These are phyloP conservation scores for Zelonia costaricensis DNA, from an alignment of 208 protist genomes.

Conservation along the genomic window DNA sequence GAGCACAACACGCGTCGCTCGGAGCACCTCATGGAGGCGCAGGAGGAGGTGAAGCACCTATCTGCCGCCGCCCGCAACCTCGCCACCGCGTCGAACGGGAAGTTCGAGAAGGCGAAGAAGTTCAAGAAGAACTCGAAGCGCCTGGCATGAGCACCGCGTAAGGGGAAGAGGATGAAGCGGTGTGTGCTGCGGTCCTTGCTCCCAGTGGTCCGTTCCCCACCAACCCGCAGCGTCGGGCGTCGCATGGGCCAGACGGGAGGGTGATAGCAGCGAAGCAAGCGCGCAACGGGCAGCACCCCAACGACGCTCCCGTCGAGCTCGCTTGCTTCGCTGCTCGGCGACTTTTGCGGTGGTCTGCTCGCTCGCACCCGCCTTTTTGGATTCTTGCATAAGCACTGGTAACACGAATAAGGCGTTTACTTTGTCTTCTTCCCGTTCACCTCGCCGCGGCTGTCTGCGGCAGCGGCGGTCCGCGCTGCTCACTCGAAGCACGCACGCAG, in stretches of 20 bases:
- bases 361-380: background rate
- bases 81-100: conserved; percentile 91
- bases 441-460: background rate
- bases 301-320: background rate
- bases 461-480: background rate
- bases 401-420: conserved; percentile 18
- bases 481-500: background rate
- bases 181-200: background rate
- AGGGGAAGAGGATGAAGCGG: background rate
- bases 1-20: conserved; percentile 89
- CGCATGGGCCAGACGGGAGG: too few species aligned
- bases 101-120: conserved; percentile 81
- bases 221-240: background rate
- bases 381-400: background rate
- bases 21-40: conserved; percentile 63
- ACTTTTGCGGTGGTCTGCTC: background rate
- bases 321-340: too few species aligned
- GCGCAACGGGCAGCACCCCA: too few species aligned
- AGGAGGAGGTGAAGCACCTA: conserved; percentile 87
- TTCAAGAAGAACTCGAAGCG: conserved; percentile 70
- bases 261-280: too few species aligned
- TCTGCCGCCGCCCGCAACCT: conserved; percentile 63
- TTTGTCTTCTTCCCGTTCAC: background rate
- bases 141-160: conserved; percentile 11
- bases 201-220: background rate